Percentiles rank a stretch among this genome's conserved stretches.
Evolutionary conservation across 2,329 filamentous ascomycete genomes (phyloP).

Genomic region (Cladophialophora carrionii): DNA sequence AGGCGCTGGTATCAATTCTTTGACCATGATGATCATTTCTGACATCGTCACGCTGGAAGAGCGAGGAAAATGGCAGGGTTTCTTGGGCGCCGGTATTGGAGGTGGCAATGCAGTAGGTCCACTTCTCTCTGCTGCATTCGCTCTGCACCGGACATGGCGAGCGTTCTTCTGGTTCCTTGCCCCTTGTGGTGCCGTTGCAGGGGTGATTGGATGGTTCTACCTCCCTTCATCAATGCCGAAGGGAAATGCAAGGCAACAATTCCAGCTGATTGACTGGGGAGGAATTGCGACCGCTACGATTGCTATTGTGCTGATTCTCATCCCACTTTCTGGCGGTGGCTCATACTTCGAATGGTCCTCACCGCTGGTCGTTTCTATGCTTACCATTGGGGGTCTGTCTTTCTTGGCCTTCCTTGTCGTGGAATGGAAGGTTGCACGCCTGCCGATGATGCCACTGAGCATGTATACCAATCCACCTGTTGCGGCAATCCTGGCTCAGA

Average conservation of each 20-base stretch:
- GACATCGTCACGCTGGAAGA: conserved; percentile 64
- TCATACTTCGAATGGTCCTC: conserved; percentile 61
- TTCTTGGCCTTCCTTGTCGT: conserved; percentile 57
- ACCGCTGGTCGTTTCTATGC: conserved; percentile 63
- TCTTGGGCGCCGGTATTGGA: conserved; percentile 47
- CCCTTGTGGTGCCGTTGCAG: conserved; percentile 55
- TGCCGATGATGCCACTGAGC: conserved; percentile 60
- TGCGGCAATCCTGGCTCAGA: conserved; percentile 19
- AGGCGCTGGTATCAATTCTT: conserved; percentile 62
- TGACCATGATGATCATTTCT: conserved; percentile 65
- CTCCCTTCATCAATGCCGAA: conserved; percentile 58
- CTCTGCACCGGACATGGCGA: conserved; percentile 50
- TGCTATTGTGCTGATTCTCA: conserved; percentile 63
- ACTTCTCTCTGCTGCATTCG: conserved; percentile 53
- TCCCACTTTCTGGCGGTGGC: conserved; percentile 66
- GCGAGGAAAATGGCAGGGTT: conserved; percentile 56
- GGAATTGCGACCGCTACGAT: conserved; percentile 60
- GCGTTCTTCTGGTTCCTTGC: conserved; percentile 57
- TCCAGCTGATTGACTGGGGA: conserved; percentile 62
- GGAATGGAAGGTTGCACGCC: conserved; percentile 59
- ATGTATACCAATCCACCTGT: conserved; percentile 17
- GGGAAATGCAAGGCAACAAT: conserved; percentile 52
- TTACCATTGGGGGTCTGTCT: conserved; percentile 54
- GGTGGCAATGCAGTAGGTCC: conserved; percentile 54
- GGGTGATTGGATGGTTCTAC: conserved; percentile 54